Percentiles rank a stretch among this genome's conserved stretches.
phyloP scores from a whole-genome alignment of 208 protist species.

The Leishmania major region DNA sequence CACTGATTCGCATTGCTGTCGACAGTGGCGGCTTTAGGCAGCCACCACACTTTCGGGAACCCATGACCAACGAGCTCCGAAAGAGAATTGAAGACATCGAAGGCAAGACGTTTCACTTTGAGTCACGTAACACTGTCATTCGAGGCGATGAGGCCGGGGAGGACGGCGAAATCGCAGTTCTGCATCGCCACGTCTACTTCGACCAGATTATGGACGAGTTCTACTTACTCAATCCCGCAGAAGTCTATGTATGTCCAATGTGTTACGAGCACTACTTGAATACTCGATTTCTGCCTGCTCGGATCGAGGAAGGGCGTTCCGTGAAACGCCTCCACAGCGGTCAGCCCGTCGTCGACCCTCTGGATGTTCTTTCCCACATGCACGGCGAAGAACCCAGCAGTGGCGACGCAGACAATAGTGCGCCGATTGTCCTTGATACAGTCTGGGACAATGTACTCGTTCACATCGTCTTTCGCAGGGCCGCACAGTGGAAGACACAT shows the following conservation, averaged over 20 bases:
- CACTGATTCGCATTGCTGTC: slow-evolving; percentile 80
- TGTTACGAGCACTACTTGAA: slow-evolving; percentile 84
- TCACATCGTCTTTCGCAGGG: slow-evolving; percentile 73
- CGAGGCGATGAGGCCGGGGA: slow-evolving; percentile 11
- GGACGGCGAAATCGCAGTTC: slow-evolving; percentile 33
- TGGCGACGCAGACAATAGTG: slow-evolving; percentile 9
- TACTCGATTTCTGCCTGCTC: slow-evolving; percentile 55
- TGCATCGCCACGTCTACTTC: slow-evolving; percentile 82
- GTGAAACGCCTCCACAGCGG: slow-evolving; percentile 42
- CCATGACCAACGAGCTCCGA: slow-evolving; percentile 51
- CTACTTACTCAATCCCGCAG: slow-evolving; percentile 74
- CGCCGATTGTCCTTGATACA: not conserved
- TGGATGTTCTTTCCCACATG: slow-evolving; percentile 76
- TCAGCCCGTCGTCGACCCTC: slow-evolving; percentile 64
- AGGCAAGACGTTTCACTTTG: slow-evolving; percentile 71
- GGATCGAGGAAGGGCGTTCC: slow-evolving; percentile 10
- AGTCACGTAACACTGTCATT: slow-evolving; percentile 38
- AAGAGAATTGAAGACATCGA: slow-evolving; percentile 62
- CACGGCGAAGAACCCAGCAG: slow-evolving; percentile 15
- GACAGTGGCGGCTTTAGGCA: slow-evolving; percentile 87
- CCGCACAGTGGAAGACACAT: slow-evolving; percentile 60
- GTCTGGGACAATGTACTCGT: slow-evolving; percentile 48
- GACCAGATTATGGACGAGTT: slow-evolving; percentile 89
- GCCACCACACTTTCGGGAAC: slow-evolving; percentile 87
- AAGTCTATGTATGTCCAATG: slow-evolving; percentile 82